Percentiles rank a stretch among this genome's conserved stretches.
phyloP scores from a whole-genome alignment of 2,329 filamentous ascomycete species.

The Chaetomium sp. region DNA sequence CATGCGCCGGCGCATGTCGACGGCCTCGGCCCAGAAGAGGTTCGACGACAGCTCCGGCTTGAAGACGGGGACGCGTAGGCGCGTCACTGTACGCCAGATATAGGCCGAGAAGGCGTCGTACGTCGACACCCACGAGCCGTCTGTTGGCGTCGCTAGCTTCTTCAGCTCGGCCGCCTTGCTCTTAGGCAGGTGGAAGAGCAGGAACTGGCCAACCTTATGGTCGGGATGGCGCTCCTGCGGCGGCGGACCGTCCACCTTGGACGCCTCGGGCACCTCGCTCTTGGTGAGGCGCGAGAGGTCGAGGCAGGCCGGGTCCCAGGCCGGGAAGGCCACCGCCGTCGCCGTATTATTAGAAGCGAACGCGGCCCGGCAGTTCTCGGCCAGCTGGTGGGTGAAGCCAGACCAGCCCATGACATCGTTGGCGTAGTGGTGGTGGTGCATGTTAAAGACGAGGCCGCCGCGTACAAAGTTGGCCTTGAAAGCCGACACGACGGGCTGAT shows the following conservation, averaged over 20 bases:
- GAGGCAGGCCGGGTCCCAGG: constrained; percentile 31
- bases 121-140: constrained; percentile 37
- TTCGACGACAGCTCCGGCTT: constrained; percentile 26
- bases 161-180: constrained; percentile 38
- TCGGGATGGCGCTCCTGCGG: constrained; percentile 22
- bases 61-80: constrained; percentile 30
- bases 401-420: constrained; percentile 39
- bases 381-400: constrained; percentile 34
- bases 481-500: constrained; percentile 29
- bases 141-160: constrained; percentile 27
- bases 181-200: constrained; percentile 39
- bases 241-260: constrained; percentile 28
- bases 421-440: constrained; percentile 37
- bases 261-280: constrained; percentile 24
- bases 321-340: constrained; percentile 26
- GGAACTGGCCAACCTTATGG: constrained; percentile 21
- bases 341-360: neutral
- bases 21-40: constrained; percentile 32
- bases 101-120: constrained; percentile 39
- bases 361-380: constrained; percentile 36
- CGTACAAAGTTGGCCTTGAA: constrained; percentile 38
- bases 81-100: constrained; percentile 35
- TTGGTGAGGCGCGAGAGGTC: constrained; percentile 32
- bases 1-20: constrained; percentile 35
- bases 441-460: constrained; percentile 36